phyloP scores from a whole-genome alignment of 1,284 basidiomycete genomes.

The Tilletia walkeri region DNA sequence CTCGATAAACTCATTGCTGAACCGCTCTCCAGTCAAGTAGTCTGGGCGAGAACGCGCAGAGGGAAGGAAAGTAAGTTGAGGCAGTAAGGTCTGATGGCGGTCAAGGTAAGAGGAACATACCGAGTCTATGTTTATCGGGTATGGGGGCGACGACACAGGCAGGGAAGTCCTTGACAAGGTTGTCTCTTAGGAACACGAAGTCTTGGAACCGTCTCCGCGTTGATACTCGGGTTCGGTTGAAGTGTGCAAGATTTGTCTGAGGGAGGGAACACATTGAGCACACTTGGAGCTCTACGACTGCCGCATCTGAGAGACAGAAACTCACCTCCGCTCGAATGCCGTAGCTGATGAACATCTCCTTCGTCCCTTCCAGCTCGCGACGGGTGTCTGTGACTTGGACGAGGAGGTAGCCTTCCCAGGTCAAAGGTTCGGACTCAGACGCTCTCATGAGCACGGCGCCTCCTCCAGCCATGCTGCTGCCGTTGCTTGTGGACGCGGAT shows the following conservation, averaged over 20 bases:
- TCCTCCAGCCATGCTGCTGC: neutral
- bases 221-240: slow-evolving; percentile 64
- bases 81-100: neutral
- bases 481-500: neutral
- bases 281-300: neutral
- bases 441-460: slow-evolving; percentile 14
- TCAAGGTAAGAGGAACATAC: slow-evolving; percentile 47
- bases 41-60: slow-evolving; percentile 20
- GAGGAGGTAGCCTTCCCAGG: slow-evolving; percentile 49
- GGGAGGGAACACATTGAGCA: neutral
- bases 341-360: slow-evolving; percentile 94
- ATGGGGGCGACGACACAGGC: slow-evolving; percentile 93
- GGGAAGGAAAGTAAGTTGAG: neutral
- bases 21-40: slow-evolving; percentile 94
- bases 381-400: slow-evolving; percentile 85
- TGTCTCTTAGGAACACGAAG: slow-evolving; percentile 88
- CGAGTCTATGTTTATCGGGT: slow-evolving; percentile 91
- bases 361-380: slow-evolving; percentile 91
- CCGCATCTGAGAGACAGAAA: neutral
- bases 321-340: slow-evolving; percentile 81
- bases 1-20: slow-evolving; percentile 95
- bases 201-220: slow-evolving; percentile 89
- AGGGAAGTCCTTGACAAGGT: slow-evolving; percentile 86
- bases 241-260: slow-evolving; percentile 78
- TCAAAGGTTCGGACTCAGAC: slow-evolving; percentile 17